These are phyloP conservation scores for Calonectria multiphialidica DNA, from an alignment of 2,329 filamentous ascomycete species.

Conservation along the genomic window DNA sequence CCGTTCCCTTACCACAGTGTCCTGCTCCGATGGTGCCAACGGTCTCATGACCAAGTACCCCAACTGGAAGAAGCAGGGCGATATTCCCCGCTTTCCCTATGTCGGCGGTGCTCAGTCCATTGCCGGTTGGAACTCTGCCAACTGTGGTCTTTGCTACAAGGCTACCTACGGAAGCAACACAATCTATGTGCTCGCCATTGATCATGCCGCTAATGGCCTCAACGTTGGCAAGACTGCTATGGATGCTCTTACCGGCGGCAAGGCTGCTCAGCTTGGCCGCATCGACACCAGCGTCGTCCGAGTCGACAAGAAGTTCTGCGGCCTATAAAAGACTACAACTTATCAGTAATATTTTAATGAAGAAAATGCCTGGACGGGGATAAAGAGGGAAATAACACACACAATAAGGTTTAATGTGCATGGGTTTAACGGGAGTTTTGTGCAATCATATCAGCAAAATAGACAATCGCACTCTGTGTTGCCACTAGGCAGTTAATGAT, in stretches of 20 bases:
- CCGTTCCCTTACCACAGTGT: conserved; percentile 67
- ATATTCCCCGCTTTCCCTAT: conserved; percentile 63
- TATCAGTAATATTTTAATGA: background rate
- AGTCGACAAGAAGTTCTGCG: conserved; percentile 53
- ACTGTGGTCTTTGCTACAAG: conserved; percentile 71
- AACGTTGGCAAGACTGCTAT: conserved; percentile 69
- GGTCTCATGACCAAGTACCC: conserved; percentile 71
- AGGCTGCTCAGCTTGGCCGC: conserved; percentile 62
- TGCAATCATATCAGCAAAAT: background rate
- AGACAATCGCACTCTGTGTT: background rate
- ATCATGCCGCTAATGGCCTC: conserved; percentile 62
- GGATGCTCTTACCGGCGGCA: conserved; percentile 66
- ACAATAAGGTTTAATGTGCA: background rate
- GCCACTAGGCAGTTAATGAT: background rate
- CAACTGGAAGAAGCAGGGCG: conserved; percentile 67
- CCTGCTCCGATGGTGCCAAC: conserved; percentile 77
- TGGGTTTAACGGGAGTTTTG: background rate
- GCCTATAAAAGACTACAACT: conserved; percentile 45
- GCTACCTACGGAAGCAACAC: conserved; percentile 63
- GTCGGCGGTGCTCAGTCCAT: too few species aligned
- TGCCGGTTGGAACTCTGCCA: conserved; percentile 66
- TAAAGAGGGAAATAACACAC: background rate
- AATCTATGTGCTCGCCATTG: conserved; percentile 68
- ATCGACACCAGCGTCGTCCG: conserved; percentile 63
- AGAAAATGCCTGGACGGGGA: background rate